Evolutionary conservation across 2,329 filamentous ascomycete species (phyloP).

Genomic region (Zasmidium angulare): DNA sequence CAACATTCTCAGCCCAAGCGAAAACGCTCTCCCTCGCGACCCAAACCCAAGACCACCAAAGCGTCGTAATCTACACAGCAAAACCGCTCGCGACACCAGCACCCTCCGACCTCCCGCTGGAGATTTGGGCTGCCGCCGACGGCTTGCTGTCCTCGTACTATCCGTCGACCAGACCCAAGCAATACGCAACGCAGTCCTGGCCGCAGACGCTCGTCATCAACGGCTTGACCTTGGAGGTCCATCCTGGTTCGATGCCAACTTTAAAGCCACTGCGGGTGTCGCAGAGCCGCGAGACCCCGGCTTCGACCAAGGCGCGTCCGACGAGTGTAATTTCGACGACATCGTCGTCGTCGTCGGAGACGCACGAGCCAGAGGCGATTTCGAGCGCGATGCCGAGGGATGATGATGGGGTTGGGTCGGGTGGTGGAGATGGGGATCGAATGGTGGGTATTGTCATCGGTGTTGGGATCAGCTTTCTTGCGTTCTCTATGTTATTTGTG

Average conservation of each 20-base stretch:
- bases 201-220: slow-evolving; percentile 6
- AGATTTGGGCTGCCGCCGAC: slow-evolving; percentile 1
- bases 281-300: neutral
- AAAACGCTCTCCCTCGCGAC: neutral
- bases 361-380: neutral
- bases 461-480: slow-evolving; percentile 2
- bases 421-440: slow-evolving; percentile 3
- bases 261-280: neutral
- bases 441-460: slow-evolving; percentile 5
- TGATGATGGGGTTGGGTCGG: neutral
- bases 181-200: neutral
- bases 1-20: neutral
- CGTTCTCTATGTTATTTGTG: slow-evolving; percentile 2
- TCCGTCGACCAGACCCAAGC: neutral
- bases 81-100: neutral
- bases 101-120: neutral
- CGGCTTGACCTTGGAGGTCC: slow-evolving; percentile 1
- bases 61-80: slow-evolving; percentile 1
- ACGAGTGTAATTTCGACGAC: neutral
- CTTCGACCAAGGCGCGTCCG: neutral
- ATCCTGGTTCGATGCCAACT: slow-evolving; percentile 1
- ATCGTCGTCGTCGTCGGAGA: neutral
- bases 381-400: neutral
- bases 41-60: neutral
- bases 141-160: slow-evolving; percentile 1